Evolutionary conservation across 2,329 filamentous ascomycete genomes (phyloP), one percentile per base, ranked within the genome.

Genomic region (Aspergillus ustus): DNA sequence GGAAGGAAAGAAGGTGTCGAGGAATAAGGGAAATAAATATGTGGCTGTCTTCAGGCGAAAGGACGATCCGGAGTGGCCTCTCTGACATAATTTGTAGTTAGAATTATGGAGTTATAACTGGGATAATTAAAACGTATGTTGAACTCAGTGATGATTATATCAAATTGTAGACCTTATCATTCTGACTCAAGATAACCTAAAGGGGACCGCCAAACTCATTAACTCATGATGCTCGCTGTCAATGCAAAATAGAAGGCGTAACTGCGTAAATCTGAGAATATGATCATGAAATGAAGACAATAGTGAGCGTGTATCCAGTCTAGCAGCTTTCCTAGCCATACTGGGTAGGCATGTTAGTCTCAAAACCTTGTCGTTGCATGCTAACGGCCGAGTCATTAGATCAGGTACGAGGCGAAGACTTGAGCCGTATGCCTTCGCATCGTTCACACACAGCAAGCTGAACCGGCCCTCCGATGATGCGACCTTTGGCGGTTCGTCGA

Each of bases 1-100:
- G 77, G 96, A 99, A 81, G 92, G 93, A 37, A 97, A 97, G 82
- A 99, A 99, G 81, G 95, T 99, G 15, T 87, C 89, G 69, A 87
- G 95, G 73, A 97, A 98, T 78, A 87, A 91, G 46, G 95, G 95
- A 0, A 86, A 88, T 73, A 99, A 98, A 79, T 96, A 91, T 78
- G 90, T 98, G 52, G 94, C 93, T 45, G 86, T 96, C 53, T 99
- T 95, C 76, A 85, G 90, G 72, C 87, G 95, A 65, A 79, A 89
- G 64, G 88, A 91, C 72, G 90, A 97, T 80, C 93, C 92, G 7
- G 83, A 86, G 19, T 96, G 92, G 92, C 69, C 73, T 64, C 46
- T 52, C 34, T 29, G 46, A 25, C 7, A 22, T 37, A 25, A n/a
- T 11, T 19, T 4, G 20, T 31, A 7, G 29, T 55, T 31, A 8